These are phyloP conservation scores for Pistacia atlantica DNA, from an alignment of 345 rosid genomes.

Conservation along the genomic window DNA sequence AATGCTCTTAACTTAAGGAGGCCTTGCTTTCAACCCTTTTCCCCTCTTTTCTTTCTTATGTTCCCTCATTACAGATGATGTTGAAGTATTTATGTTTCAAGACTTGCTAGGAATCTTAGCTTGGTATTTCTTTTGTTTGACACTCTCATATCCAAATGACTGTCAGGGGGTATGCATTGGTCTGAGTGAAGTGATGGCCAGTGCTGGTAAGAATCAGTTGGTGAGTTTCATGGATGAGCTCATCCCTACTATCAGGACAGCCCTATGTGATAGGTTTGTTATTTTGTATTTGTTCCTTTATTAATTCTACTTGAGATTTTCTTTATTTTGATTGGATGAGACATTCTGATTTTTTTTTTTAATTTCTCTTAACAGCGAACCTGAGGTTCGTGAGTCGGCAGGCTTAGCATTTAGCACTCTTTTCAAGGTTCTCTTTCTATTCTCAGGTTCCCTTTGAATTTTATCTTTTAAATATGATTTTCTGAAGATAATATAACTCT, in stretches of 20 bases:
- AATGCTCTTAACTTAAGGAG: background rate
- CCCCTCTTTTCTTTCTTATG: background rate
- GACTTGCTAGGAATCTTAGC: background rate
- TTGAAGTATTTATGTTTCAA: background rate
- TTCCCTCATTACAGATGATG: background rate
- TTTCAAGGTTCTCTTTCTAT: conserved; percentile 64
- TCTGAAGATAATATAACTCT: background rate
- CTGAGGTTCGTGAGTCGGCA: conserved; percentile 97
- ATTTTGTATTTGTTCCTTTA: background rate
- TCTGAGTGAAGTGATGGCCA: conserved; percentile 96
- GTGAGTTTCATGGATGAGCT: conserved; percentile 94
- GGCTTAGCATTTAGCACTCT: conserved; percentile 97
- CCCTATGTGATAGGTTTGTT: conserved; percentile 92
- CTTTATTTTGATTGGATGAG: background rate
- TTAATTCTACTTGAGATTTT: conserved; percentile 2
- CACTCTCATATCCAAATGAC: conserved; percentile 21
- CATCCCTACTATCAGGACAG: conserved; percentile 89
- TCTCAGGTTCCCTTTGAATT: conserved; percentile 16
- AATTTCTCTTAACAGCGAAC: conserved; percentile 43
- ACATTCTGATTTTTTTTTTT: background rate
- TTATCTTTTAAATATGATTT: background rate
- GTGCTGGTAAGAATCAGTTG: conserved; percentile 95
- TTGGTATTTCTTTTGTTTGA: background rate
- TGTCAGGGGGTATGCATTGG: conserved; percentile 97
- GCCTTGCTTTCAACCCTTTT: background rate